Evolutionary conservation across 176 grass and related monocot genomes (phyloP), one percentile per base, ranked within the genome.

Genomic region (Alopecurus myosuroides): DNA sequence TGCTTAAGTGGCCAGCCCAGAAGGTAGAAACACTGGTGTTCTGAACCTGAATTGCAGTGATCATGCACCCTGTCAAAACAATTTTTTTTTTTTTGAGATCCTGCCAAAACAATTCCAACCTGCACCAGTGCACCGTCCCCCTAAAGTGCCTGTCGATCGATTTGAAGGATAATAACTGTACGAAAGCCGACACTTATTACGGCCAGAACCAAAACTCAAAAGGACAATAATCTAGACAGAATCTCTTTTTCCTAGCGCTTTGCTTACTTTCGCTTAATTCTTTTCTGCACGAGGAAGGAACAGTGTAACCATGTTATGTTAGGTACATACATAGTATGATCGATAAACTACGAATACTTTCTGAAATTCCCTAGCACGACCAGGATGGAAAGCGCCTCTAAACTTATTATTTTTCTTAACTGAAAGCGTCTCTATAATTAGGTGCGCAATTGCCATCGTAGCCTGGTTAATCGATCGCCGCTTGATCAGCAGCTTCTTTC

Each of bases 271-370:
- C 26, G 40, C 3, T 63, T 11, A 74, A 40, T 58, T 65, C 23
- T 64, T 81, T 66, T 81, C 56, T 22, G 19, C 55, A 14, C 35
- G 37, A 19, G 20, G 36, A 18, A 42, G n/a, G 14, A 50, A 61
- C 20, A 69, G 57, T 49, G 19, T 49, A 76, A 60, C 34, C 15
- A 57, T 63, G 60, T 63, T 63, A 57, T 63, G 60, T 63, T 63
- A 33, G 60, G 60, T 63, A 17, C 60, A 77, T 60, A 48, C 60
- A 9, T 30, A 51, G 13, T 60, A 25, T 20, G 48, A n/a, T 28
- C 23, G 13, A 15, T 76, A 89, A 19, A 76, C 20, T 77, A 69
- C 25, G 62, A 33, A 50, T 41, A 40, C 70, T 85, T 86, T 81
- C 36, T 22, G 62, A 31, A 40, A 66, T 46, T 82, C 53, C 84